Percentiles rank a stretch among this genome's conserved stretches.
phyloP scores from a whole-genome alignment of 371 early-diverging fungal genomes.

The Actinomortierella ambigua region DNA sequence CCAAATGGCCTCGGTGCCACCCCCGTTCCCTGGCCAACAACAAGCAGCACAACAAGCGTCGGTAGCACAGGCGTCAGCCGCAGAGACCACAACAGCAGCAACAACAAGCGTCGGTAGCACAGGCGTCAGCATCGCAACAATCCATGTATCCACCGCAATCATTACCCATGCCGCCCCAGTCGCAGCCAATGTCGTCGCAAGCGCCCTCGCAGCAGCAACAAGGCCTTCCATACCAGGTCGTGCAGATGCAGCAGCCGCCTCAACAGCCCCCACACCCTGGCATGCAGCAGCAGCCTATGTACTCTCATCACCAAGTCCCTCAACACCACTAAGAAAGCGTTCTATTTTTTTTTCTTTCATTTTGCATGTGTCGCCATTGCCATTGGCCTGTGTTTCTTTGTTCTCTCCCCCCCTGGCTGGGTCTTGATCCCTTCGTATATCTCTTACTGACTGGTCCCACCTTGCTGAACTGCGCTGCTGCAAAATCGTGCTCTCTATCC shows the following conservation, averaged over 20 bases:
- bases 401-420: too few relatives aligned
- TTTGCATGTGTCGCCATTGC: too few relatives aligned
- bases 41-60: constrained; percentile 13
- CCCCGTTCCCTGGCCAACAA: too few relatives aligned
- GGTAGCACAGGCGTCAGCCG: constrained; percentile 2
- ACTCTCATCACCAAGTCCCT: too few relatives aligned
- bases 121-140: constrained; percentile 17
- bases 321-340: too few relatives aligned
- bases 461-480: too few relatives aligned
- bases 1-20: too few relatives aligned
- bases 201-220: constrained; percentile 12
- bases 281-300: constrained; percentile 19
- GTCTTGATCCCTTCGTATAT: too few relatives aligned
- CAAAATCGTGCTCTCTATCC: too few relatives aligned
- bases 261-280: constrained; percentile 12
- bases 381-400: too few relatives aligned
- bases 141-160: constrained; percentile 9
- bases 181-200: constrained; percentile 16
- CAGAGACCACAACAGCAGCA: constrained; percentile 10
- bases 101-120: constrained; percentile 7
- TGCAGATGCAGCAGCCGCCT: constrained; percentile 28
- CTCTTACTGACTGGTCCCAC: too few relatives aligned
- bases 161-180: constrained; percentile 9
- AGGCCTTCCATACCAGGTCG: constrained; percentile 23
- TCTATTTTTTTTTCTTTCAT: too few relatives aligned